A percentile compares a stretch with the other conserved stretches of the same genome.
phyloP scores from a whole-genome alignment of 176 grass and related monocot species.

The sorghum (Sorghum bicolor) region DNA sequence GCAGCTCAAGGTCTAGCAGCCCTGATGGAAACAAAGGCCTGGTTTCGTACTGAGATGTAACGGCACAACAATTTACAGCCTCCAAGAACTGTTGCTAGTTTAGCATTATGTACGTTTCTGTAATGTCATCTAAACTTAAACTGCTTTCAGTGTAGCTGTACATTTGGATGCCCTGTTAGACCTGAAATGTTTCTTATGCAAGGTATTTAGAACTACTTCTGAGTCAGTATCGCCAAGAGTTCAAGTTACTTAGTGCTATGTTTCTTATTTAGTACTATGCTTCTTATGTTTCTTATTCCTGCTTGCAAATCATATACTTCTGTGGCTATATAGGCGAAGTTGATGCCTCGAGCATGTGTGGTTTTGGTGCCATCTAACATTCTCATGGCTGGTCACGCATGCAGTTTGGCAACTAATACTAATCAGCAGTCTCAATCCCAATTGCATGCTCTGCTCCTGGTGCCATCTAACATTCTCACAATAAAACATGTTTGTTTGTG shows the following conservation, averaged over 20 bases:
- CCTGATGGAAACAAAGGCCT: slow-evolving; percentile 57
- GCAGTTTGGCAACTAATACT: too few species aligned
- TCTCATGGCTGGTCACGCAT: too few species aligned
- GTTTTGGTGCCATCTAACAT: too few species aligned
- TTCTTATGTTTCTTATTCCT: background rate
- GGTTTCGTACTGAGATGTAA: slow-evolving; percentile 59
- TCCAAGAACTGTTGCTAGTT: slow-evolving; percentile 6
- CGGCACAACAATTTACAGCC: background rate
- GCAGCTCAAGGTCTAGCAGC: slow-evolving; percentile 68
- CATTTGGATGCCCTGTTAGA: background rate
- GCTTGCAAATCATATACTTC: too few species aligned
- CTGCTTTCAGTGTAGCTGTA: background rate
- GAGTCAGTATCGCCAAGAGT: background rate
- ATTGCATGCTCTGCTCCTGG: too few species aligned
- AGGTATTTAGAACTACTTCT: background rate
- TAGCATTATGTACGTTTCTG: background rate
- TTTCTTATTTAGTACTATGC: background rate
- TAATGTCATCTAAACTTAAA: background rate
- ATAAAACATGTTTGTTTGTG: too few species aligned
- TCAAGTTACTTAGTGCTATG: background rate
- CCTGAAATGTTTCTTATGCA: background rate
- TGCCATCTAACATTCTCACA: too few species aligned
- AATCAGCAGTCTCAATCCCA: too few species aligned
- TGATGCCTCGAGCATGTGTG: too few species aligned
- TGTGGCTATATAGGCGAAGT: too few species aligned